Evolutionary conservation across 306 rosid genomes (phyloP), one percentile per base, ranked within the genome.

Genomic region (Macrotyloma uniflorum): DNA sequence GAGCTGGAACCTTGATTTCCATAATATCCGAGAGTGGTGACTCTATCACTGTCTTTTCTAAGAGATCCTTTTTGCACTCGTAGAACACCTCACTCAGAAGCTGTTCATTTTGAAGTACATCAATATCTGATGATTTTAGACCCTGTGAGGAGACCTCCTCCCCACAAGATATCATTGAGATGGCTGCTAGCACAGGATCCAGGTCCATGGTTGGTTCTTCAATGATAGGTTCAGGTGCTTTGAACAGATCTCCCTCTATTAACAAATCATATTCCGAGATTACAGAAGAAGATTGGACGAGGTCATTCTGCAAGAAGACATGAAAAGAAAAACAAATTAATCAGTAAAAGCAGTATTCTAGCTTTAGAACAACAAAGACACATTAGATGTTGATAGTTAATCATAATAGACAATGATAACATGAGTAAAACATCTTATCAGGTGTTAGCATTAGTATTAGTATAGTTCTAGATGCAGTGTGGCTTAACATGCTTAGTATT

Each of bases 231-330:
- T 92, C 97, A 0, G 98, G 98, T 53, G 98, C 98, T 74, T 92
- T 90, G 85, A 94, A 94, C 59, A 94, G 80, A 84, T 94, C 98
- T 24, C 98, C 97, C 66, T 94, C 97, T 55, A 83, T 91, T 63
- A 88, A 91, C 83, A 89, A 78, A 83, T 92, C 97, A 76, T 87
- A 94, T 61, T 94, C 97, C 23, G 86, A 87, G 61, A 94, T 89
- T 76, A 83, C 86, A 64, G 90, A 89, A 58, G 90, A 88, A 51
- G 87, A 50, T 71, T 84, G 93, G 61, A 73, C 67, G 54, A 85
- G 55, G 88, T 84, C 86, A 69, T 81, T 84, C 97, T 94, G 90
- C 82, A 72, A 47, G 53, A 47, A 40, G 8, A 74, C 68, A 65
- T 14, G 19, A 23, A 23, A 24, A 72, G 50, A 59, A 10, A 33